Conservation (phyloP, 164 flowering plant genomes). For the Litsea cubeba region DNA sequence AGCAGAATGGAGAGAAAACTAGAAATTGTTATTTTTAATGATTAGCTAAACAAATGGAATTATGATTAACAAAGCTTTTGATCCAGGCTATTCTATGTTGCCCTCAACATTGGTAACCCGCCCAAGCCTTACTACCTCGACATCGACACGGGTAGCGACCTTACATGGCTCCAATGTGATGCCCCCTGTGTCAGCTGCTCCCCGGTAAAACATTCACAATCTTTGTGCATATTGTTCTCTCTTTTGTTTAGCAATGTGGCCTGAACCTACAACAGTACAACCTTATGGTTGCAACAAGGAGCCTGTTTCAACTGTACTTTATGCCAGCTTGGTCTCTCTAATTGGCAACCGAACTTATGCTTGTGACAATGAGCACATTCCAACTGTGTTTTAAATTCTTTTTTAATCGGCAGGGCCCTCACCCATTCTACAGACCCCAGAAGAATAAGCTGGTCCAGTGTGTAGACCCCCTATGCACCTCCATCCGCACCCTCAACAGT, state of each 20-base stretch:
- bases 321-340: too few species aligned
- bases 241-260: too few species aligned
- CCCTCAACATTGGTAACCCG: slow-evolving; percentile 58
- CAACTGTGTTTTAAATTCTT: neutral
- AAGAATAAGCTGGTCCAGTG: slow-evolving; percentile 53
- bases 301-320: too few species aligned
- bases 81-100: slow-evolving; percentile 64
- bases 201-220: slow-evolving; percentile 33
- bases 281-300: too few species aligned
- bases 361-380: too few species aligned
- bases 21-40: too few species aligned
- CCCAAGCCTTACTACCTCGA: slow-evolving; percentile 82
- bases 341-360: too few species aligned
- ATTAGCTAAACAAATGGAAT: too few species aligned
- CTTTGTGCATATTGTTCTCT: too few species aligned
- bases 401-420: slow-evolving; percentile 51
- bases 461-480: slow-evolving; percentile 58
- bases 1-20: too few species aligned
- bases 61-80: neutral
- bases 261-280: too few species aligned
- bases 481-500: slow-evolving; percentile 38
- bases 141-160: slow-evolving; percentile 94
- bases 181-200: slow-evolving; percentile 75
- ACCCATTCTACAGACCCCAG: slow-evolving; percentile 63
- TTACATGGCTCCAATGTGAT: slow-evolving; percentile 96